Percentiles rank a stretch among this genome's conserved stretches.
Evolutionary conservation across 129 eudicot species (phyloP).

Genomic region (Flaveria sonorensis): DNA sequence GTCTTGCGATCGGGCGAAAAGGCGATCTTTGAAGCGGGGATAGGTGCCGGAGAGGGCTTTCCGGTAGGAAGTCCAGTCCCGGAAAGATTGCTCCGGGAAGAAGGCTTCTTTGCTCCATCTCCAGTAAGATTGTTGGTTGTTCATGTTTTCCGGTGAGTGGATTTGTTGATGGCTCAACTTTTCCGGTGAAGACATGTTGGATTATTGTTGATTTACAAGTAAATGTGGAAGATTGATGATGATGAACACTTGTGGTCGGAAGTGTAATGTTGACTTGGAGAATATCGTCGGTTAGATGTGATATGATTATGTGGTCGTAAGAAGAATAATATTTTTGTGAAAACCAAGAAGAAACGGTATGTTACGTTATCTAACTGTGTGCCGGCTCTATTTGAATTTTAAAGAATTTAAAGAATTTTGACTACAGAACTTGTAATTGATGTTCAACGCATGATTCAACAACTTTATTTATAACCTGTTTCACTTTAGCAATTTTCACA

Average conservation of each 20-base stretch:
- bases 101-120: constrained; percentile 76
- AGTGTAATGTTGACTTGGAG: background rate
- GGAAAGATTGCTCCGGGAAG: constrained; percentile 71
- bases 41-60: constrained; percentile 49
- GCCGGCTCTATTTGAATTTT: background rate
- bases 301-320: background rate
- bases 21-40: constrained; percentile 58
- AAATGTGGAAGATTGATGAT: background rate
- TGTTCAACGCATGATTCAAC: no score
- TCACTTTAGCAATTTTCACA: no score
- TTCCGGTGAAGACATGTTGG: constrained; percentile 36
- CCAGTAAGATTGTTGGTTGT: constrained; percentile 53
- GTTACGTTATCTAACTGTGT: background rate
- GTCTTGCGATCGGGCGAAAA: constrained; percentile 55
- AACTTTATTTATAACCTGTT: no score
- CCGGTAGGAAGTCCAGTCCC: constrained; percentile 44
- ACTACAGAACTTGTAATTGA: no score
- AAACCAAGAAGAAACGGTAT: background rate
- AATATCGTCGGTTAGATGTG: constrained; percentile 5
- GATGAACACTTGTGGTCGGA: no score
- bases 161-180: constrained; percentile 23
- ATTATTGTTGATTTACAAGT: background rate
- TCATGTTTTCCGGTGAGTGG: constrained; percentile 28
- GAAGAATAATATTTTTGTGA: background rate
- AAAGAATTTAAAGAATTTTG: no score